Base-by-base conservation (phyloP, 2,329 filamentous ascomycete genomes). In the Aspergillus quadrilineatus region DNA sequence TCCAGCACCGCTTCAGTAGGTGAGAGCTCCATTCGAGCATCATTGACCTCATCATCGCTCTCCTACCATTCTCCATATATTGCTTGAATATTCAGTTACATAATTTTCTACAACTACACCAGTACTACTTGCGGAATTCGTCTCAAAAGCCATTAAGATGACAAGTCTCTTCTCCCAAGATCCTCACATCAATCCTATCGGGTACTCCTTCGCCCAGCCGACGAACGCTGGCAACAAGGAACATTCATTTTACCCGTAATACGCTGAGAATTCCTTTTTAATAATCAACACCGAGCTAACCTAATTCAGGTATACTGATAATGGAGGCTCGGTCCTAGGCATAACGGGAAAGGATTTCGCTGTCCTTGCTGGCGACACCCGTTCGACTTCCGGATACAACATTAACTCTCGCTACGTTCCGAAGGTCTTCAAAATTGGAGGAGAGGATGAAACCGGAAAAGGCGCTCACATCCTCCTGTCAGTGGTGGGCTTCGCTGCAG, bases 391-490 rank as follows among this genome's bases (percentile, higher is more conserved):
- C 63, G 94, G 95, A 73, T 99, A 96, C 86, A 97, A 89, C 82
- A 99, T 99, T 87, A 97, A 99, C 85, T 92, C 92, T 58, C 89
- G 94, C 69, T 93, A 90, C 81, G 85, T 88, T 58, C 94, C 94
- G 56, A 99, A 99, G 79, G 89, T 99, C 61, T 99, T 96, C 85
- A 92, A 90, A 78, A 95, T 99, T 66, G 94, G 95, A 59, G 94
- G 93, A 53, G 90, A 92, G 59, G 92, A 89, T 42, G 85, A 91
- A 51, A 88, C 90, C 55, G 90, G 95, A 73, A 85, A 89, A 59
- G 90, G 92, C 66, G 89, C 91, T 51, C 89, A 86, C 53, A 89
- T 99, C 68, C 85, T 97, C 14, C 84, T 99, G 48, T 95, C 92
- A 1, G 93, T 99, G 0, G 93, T 96, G 43, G 94, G 94, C 46